Evolutionary conservation across 257 asterid genomes (phyloP), one percentile per base, ranked within the genome.

Genomic region (Nicotiana sylvestris): DNA sequence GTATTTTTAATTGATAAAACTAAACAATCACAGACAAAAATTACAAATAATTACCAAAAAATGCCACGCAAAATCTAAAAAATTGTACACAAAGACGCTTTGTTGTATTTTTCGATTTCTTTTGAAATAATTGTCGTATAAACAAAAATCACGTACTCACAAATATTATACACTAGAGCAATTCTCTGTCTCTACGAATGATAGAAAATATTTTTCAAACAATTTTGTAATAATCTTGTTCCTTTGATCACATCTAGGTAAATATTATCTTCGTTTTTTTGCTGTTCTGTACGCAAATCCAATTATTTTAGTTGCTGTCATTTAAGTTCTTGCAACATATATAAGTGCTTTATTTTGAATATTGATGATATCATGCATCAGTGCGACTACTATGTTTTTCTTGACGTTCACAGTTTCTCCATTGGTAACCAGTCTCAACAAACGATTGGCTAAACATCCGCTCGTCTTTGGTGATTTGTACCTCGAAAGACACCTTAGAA

Each of bases 151-250:
- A 21, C 21, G 21, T 21, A 21, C 21, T 21, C 21, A 21, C 21
- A 21, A 0, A 21, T 21, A 82, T 16, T 60, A 66, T 70, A 83
- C 78, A 55, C 46, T 80, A 83, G 83, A 77, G 58, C 80, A 37
- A 67, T 78, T 62, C 62, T 53, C 78, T 64, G 66, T 78, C 82
- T 66, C 78, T 86, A 33, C 67, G 30, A 68, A 81, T 66, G 68
- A 51, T 18, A 49, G 9, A 69, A 68, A 32, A 56, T 33, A 6
- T 69, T 72, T 53, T 57, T 68, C 51, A 5, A 80, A 27, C 30
- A 56, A 10, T 43, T 51, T 46, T 81, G 51, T 81, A 51, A 35
- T 58, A 58, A 35, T 66, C 58, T 65, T 49, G 65, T 62, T 80
- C 58, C 70, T 78, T 57, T 77, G 82, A 74, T 74, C 80, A 74